A percentile compares a stretch with the other conserved stretches of the same genome.
Conservation (phyloP, 2,329 filamentous ascomycete species). For the Cladosporium cucumerinum region DNA sequence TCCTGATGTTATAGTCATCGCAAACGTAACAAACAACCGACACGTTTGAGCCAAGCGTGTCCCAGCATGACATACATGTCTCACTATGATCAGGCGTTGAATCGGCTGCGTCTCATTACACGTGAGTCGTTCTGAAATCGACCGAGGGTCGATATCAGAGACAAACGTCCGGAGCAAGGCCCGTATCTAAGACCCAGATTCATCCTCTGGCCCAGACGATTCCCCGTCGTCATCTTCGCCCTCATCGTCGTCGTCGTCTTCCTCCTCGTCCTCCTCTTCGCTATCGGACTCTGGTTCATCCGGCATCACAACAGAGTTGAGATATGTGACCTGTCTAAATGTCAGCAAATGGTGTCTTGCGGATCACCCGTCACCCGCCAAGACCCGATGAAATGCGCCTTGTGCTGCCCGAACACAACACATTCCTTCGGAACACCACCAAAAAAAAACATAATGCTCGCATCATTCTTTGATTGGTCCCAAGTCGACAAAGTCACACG, state of each 20-base stretch:
- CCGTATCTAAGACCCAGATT: constrained; percentile 2
- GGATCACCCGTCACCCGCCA: neutral
- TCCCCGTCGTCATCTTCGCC: constrained; percentile 23
- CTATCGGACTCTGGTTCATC: constrained; percentile 38
- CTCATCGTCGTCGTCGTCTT: constrained; percentile 20
- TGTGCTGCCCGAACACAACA: neutral
- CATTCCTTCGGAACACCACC: neutral
- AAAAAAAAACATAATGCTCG: neutral
- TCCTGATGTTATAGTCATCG: neutral
- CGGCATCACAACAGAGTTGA: constrained; percentile 51
- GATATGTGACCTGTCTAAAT: constrained; percentile 44
- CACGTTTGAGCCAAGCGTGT: neutral
- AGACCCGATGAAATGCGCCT: neutral
- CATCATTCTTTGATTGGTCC: neutral
- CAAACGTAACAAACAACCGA: neutral
- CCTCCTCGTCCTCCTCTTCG: constrained; percentile 27
- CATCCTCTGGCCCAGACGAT: constrained; percentile 4
- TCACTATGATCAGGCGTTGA: constrained; percentile 7
- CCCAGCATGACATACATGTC: constrained; percentile 7
- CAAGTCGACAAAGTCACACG: neutral
- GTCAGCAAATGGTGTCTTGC: neutral
- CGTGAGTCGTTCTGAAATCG: neutral
- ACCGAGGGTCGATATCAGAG: neutral
- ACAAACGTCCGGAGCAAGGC: neutral
- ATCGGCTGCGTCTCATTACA: neutral